Conservation (phyloP, 2,329 filamentous ascomycete genomes). For the Calonectria naviculata region DNA sequence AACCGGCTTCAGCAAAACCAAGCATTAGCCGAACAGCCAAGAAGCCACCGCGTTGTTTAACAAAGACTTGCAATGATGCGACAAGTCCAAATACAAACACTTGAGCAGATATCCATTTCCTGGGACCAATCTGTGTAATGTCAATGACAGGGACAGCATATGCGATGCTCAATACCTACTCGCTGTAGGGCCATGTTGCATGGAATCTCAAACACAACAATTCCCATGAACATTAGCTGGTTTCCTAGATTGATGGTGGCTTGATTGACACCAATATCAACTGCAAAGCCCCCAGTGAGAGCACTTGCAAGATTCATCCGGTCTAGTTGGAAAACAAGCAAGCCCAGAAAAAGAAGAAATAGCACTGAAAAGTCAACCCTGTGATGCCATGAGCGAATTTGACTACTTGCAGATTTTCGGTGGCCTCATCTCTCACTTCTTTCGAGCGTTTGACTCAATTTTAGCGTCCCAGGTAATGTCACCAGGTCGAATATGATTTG, state of each 20-base stretch:
- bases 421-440: neutral
- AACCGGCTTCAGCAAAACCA: constrained; percentile 61
- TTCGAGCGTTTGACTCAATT: neutral
- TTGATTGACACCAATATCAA: constrained; percentile 54
- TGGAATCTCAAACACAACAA: constrained; percentile 62
- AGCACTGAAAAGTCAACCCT: constrained; percentile 61
- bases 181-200: constrained; percentile 57
- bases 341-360: constrained; percentile 58
- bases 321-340: constrained; percentile 63
- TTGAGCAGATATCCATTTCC: constrained; percentile 61
- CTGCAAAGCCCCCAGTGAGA: constrained; percentile 59
- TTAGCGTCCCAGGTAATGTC: neutral
- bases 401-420: neutral
- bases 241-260: constrained; percentile 63
- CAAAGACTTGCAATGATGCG: constrained; percentile 56
- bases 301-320: constrained; percentile 64
- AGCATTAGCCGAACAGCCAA: constrained; percentile 56
- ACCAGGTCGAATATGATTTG: too few species aligned
- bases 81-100: constrained; percentile 60
- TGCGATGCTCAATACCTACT: constrained; percentile 21
- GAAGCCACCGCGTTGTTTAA: constrained; percentile 56
- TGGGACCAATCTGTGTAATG: constrained; percentile 52
- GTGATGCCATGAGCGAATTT: neutral
- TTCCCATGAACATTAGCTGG: constrained; percentile 63
- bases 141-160: neutral